Evolutionary conservation across 768 basidiomycete genomes (phyloP).

Genomic region (Pisolithus microcarpus): DNA sequence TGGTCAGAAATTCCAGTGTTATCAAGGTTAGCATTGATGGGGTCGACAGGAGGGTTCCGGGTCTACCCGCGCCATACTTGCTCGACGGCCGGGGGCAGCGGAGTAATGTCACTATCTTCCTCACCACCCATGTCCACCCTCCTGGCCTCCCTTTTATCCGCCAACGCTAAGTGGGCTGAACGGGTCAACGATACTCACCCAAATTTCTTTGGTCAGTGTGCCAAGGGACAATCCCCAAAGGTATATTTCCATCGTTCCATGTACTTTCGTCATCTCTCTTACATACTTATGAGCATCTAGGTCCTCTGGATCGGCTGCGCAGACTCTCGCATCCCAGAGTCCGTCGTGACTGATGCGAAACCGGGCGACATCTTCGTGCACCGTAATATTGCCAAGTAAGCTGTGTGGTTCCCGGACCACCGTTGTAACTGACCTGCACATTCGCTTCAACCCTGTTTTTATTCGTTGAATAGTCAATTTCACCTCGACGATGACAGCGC

Average conservation of each 20-base stretch:
- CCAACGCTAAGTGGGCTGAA: constrained; percentile 66
- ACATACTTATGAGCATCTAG: constrained; percentile 25
- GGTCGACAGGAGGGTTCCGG: not conserved
- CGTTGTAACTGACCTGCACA: not conserved
- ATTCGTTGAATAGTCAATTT: constrained; percentile 59
- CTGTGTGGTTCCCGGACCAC: not conserved
- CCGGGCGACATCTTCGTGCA: constrained; percentile 88
- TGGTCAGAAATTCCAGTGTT: too few relatives aligned
- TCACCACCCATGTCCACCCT: not conserved
- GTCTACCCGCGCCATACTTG: not conserved
- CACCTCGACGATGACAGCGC: constrained; percentile 64
- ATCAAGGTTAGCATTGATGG: not conserved
- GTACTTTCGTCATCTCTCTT: not conserved
- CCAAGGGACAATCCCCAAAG: constrained; percentile 63
- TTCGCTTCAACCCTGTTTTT: constrained; percentile 1
- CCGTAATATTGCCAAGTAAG: constrained; percentile 85
- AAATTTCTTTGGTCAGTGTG: constrained; percentile 52
- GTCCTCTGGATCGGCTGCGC: constrained; percentile 80
- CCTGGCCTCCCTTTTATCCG: constrained; percentile 27
- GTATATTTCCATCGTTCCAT: constrained; percentile 29
- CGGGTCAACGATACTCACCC: constrained; percentile 50
- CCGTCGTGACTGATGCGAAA: constrained; percentile 59
- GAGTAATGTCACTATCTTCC: not conserved
- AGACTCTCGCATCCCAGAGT: constrained; percentile 85
- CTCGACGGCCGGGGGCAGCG: not conserved